Evolutionary conservation across 192 early-diverging fungal species (phyloP).

Genomic region (Glomus cerebriforme): DNA sequence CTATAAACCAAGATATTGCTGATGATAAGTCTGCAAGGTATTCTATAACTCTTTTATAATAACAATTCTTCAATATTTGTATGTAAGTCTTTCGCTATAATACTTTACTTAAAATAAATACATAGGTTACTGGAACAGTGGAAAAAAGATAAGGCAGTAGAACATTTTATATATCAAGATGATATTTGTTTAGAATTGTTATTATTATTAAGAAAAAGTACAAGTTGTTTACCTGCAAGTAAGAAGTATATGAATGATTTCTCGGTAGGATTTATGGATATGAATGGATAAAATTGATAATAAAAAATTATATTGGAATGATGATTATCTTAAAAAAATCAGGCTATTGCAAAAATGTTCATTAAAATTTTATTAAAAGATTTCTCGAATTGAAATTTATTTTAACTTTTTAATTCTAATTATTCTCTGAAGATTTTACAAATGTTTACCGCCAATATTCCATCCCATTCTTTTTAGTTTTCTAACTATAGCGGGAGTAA

Average conservation of each 20-base stretch:
- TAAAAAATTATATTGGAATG: too few species aligned
- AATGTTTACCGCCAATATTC: constrained; percentile 32
- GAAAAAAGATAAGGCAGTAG: constrained; percentile 28
- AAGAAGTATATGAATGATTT: constrained; percentile 24
- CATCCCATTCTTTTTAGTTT: constrained; percentile 52
- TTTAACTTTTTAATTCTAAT: not conserved
- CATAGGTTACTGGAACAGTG: constrained; percentile 1
- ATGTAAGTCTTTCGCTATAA: not conserved
- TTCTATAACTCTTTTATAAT: not conserved
- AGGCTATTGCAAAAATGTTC: too few species aligned
- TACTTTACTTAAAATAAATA: not conserved
- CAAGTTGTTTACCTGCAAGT: constrained; percentile 15
- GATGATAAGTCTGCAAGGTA: not conserved
- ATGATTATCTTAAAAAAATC: too few species aligned
- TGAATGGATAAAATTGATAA: not conserved
- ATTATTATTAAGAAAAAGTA: constrained; percentile 18
- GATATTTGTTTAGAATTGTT: constrained; percentile 30
- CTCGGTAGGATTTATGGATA: constrained; percentile 28
- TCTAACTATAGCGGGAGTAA: constrained; percentile 53
- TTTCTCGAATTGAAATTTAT: too few species aligned
- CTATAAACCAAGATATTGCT: too few species aligned
- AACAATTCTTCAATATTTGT: not conserved
- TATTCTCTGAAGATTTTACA: not conserved
- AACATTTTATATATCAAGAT: constrained; percentile 22
- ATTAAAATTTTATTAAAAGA: too few species aligned